Evolutionary conservation across 2,329 filamentous ascomycete genomes (phyloP).

Genomic region (Macroventuria anomochaeta): DNA sequence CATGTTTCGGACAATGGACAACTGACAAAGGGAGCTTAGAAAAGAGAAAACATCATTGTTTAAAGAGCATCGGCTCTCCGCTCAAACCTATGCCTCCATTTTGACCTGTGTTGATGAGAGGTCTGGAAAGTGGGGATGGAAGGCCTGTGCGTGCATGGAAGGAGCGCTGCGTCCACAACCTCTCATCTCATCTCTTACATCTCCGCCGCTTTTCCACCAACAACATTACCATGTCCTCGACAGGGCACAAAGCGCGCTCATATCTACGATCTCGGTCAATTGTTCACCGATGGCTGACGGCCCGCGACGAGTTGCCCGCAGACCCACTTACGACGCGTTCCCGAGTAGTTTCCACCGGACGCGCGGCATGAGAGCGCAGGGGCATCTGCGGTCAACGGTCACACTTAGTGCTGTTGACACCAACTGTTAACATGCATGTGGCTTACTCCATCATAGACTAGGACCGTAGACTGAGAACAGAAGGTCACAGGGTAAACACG

Average conservation of each 20-base stretch:
- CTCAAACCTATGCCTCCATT: too few relatives aligned
- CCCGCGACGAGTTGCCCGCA: neutral
- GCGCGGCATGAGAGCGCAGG: conserved; percentile 1
- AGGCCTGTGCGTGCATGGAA: neutral
- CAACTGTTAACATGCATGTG: neutral
- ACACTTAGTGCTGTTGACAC: neutral
- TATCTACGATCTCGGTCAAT: neutral
- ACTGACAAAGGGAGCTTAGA: too few relatives aligned
- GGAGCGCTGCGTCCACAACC: neutral
- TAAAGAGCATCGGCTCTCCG: too few relatives aligned
- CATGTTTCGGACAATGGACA: too few relatives aligned
- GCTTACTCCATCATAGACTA: neutral
- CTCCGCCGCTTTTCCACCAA: neutral
- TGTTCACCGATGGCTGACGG: neutral
- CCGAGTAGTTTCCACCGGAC: neutral
- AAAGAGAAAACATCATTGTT: too few relatives aligned
- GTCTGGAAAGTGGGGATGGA: too few relatives aligned
- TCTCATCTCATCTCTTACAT: neutral
- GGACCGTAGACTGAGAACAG: neutral
- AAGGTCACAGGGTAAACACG: neutral
- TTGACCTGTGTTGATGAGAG: too few relatives aligned
- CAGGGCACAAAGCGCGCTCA: neutral
- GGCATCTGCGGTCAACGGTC: neutral
- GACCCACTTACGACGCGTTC: conserved; percentile 5
- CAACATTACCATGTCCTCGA: neutral